Base-by-base conservation (phyloP, 2,329 filamentous ascomycete genomes). In the Ampelomyces quisqualis region DNA sequence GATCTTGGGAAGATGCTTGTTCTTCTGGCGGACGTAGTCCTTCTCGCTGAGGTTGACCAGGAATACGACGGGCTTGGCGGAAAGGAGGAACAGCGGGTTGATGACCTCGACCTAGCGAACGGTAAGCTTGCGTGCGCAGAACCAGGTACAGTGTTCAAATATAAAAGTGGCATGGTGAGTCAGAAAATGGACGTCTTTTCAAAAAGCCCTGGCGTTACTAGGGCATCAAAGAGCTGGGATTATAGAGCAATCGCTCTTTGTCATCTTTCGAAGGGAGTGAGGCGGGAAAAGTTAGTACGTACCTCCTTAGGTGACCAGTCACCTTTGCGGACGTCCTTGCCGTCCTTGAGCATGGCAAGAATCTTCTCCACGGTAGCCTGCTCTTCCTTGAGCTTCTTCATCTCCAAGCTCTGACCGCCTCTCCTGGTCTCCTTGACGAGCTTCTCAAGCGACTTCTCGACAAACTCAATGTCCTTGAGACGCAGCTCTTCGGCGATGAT, bases 211-310 rank as follows among this genome's bases (percentile, higher is more conserved):
- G 77, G 82, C 88, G 76, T 79, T 74, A 70, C 74, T 79, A 83
- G 87, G 86, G 81, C 80, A 85, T 97, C 91, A 85, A 95, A 86
- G 93, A 98, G 93, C 93, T 98, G 93, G 93, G 93, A 88, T 95
- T 90, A 88, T 77, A 79, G 86, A 90, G 89, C 88, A 80, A 77
- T 80, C 84, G 88, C 90, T 93, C 86, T 95, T 95, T 86, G 84
- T 97, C 93, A 97, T 97, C 93, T 95, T 85, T 62, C 69, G 75
- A 82, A 58, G 49, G 57, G 40, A 30, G 36, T 36, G 22, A 7
- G 7, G 19, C 32, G 48, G 22, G 37, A 60, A 51, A 47, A 21
- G 33, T 43, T 47, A 10, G 30, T 41, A 71, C 85, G 73, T 86
- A 97, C 93, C 88, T 98, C 93, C 76, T 97, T 98, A 35, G 90